A percentile compares a stretch with the other conserved stretches of the same genome.
These are phyloP conservation scores for Candida gigantensis DNA, from an alignment of 1,139 yeast genomes.

Conservation along the genomic window DNA sequence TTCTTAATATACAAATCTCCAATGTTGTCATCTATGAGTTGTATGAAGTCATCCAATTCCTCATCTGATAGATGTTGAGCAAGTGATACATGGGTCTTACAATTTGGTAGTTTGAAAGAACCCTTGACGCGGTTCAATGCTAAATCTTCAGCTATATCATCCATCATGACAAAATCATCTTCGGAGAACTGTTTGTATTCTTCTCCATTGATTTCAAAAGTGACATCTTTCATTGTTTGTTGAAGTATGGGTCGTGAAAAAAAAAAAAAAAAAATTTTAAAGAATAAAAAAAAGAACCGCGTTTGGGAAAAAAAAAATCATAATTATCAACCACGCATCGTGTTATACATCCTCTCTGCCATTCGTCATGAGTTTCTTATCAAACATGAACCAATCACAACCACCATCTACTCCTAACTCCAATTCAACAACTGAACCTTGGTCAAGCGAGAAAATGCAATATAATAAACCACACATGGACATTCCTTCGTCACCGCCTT, in stretches of 20 bases:
- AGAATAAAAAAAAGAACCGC: constrained; percentile 3
- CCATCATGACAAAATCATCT: constrained; percentile 16
- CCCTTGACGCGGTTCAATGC: constrained; percentile 1
- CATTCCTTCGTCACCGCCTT: constrained; percentile 8
- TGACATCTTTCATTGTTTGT: constrained; percentile 8
- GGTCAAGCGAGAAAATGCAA: too few relatives aligned
- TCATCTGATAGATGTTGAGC: constrained; percentile 8
- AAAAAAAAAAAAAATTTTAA: neutral
- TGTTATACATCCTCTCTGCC: neutral
- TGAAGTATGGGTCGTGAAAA: neutral
- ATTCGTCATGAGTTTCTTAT: too few relatives aligned
- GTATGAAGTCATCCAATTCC: constrained; percentile 20
- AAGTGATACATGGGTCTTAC: constrained; percentile 4
- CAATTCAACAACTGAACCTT: too few relatives aligned
- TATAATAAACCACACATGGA: constrained; percentile 2
- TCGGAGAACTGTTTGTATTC: constrained; percentile 17
- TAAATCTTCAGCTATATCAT: constrained; percentile 14
- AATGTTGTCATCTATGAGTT: constrained; percentile 32
- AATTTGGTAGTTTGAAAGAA: constrained; percentile 4
- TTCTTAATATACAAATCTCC: constrained; percentile 28
- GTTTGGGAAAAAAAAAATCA: constrained; percentile 1
- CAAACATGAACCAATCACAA: too few relatives aligned
- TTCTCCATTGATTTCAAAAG: constrained; percentile 12
- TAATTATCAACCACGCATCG: neutral
- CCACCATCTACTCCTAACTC: constrained; percentile 3